Base-by-base conservation (phyloP, 2,329 filamentous ascomycete species). In the Rhexocercosporidium sp. region DNA sequence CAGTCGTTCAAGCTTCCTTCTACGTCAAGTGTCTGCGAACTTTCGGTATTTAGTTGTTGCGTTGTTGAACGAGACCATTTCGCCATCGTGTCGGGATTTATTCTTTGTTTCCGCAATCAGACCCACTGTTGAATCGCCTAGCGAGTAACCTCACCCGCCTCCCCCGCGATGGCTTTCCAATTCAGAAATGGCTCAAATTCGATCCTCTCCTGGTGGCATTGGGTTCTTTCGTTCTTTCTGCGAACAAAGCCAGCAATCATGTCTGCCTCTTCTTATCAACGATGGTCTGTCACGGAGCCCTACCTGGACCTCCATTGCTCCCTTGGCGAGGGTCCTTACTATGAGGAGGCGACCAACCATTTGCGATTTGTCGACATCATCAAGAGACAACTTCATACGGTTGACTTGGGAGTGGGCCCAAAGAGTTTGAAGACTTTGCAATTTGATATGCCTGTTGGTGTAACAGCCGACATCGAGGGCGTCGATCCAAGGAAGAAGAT, bases 281-380 rank as follows among this genome's bases (percentile, higher is more conserved):
- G 74, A 71, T 84, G 82, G 82, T 81, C 77, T n/a, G 80, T 84
- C 59, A 79, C 78, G 60, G 81, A 83, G 59, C 77, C 77, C 3
- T 86, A 82, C 75, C 83, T 94, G 69, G 81, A 89, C 72, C 80
- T 87, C 64, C 84, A 87, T 71, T 93, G 90, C 80, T 82, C 81
- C 16, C 84, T 94, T 34, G 91, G 90, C 70, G 92, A 95, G 79
- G 92, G 86, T 0, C 92, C 92, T 1, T 93, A 88, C 80, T 93
- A 89, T 81, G 91, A 94, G 78, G 81, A 85, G 66, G 81, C 81
- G 25, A 88, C 85, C 60, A 85, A 92, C 77, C 85, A 82, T 56
- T 81, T 95, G 66, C 91, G 92, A 70, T 94, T 93, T 78, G 88
- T 94, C 69, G 94, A 97, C 79, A 94, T 97, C 79, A 91, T 90